phyloP scores from a whole-genome alignment of 1,284 basidiomycete species.

The Stygiomarasmius scandens region DNA sequence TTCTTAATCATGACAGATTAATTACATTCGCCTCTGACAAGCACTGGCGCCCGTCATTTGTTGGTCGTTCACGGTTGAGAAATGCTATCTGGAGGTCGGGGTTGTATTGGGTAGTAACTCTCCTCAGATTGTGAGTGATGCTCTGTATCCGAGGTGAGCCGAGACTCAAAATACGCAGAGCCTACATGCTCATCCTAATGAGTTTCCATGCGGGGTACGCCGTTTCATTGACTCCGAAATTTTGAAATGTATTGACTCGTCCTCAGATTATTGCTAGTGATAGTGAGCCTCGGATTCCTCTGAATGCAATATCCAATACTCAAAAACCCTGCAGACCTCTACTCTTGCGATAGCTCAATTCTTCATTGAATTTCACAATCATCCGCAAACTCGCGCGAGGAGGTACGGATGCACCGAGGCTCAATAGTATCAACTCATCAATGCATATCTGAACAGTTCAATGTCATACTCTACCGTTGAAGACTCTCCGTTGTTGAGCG shows the following conservation, averaged over 20 bases:
- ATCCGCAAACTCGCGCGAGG: background rate
- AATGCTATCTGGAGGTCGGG: conserved; percentile 54
- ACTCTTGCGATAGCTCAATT: conserved; percentile 58
- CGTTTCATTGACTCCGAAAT: too few species aligned
- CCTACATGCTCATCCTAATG: conserved; percentile 76
- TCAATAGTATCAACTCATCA: background rate
- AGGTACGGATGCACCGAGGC: background rate
- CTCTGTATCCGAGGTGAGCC: background rate
- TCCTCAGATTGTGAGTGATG: conserved; percentile 58
- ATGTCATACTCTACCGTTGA: conserved; percentile 17
- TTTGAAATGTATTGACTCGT: too few species aligned
- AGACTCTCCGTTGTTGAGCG: conserved; percentile 6
- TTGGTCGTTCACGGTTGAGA: conserved; percentile 43
- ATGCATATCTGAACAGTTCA: background rate
- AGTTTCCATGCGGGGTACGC: conserved; percentile 57
- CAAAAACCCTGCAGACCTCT: conserved; percentile 42
- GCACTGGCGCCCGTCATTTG: conserved; percentile 44
- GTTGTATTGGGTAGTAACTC: conserved; percentile 58
- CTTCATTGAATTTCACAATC: conserved; percentile 47
- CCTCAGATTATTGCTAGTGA: conserved; percentile 45
- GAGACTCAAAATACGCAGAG: conserved; percentile 34
- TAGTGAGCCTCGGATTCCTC: conserved; percentile 40
- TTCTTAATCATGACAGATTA: conserved; percentile 35
- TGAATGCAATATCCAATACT: background rate
- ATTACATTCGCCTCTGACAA: conserved; percentile 53